Base-by-base conservation (phyloP, 2,329 filamentous ascomycete genomes). In the Penicillium occitanis region DNA sequence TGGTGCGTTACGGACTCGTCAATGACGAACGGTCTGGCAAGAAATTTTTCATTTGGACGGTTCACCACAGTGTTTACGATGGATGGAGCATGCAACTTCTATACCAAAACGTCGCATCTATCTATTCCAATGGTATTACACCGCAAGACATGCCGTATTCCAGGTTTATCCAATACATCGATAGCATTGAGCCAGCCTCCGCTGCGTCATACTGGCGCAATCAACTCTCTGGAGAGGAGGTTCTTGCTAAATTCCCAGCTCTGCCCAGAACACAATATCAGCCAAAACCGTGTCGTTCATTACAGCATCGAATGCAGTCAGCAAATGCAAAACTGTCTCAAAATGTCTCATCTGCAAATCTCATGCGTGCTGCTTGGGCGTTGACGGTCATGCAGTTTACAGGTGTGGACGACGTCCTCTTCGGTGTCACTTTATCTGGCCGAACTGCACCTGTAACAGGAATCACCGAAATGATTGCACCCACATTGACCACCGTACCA, bases 191-290 rank as follows among this genome's bases (percentile, higher is more conserved):
- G 1, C 8, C 44, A 19, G 10, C 2, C 6, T 50, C 22, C 4
- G 46, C 46, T 25, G 11, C 19, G 14, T 28, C 46, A 50, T 50
- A 50, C 28, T 50, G 46, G 46, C 46, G 46, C 3, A 50, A 50
- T 3, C 46, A 50, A 50, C 22, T 50, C 2, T 28, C 22, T 8
- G 46, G 46, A 14, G 46, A 28, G 10, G 46, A 50, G 2, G 22
- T 25, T 5, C 22, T 50, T 14, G 22, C 46, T 11, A 22, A 57
- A 14, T 57, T 35, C 17, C 53, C 53, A 8, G 74, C 75, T 57
- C 72, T 84, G 1, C 83, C 84, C 0, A 80, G 78, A 2, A 73
- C 80, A 67, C 82, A 83, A 69, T 82, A 79, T 51, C 73, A 82
- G 46, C 79, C 79, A 3, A 51, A 48, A 3, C 46, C 46, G n/a